Percentiles rank a stretch among this genome's conserved stretches.
These are phyloP conservation scores for Acer saccharum DNA, from an alignment of 345 rosid genomes.

Conservation along the genomic window DNA sequence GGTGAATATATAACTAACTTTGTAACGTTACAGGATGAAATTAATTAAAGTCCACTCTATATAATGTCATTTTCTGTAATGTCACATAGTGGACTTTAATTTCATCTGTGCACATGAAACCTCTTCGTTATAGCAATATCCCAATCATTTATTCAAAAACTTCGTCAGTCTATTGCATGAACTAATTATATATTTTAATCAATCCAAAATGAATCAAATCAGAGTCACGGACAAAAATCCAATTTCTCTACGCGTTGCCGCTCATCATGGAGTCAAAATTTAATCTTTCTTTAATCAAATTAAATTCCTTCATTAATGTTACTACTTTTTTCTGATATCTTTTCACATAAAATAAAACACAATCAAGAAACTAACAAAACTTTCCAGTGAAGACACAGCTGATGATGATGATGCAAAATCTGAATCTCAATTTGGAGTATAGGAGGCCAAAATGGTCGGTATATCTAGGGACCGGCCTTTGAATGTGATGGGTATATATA, in stretches of 20 bases:
- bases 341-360: background rate
- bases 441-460: slow-evolving; percentile 25
- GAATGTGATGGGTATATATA: slow-evolving; percentile 16
- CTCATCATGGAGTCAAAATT: slow-evolving; percentile 31
- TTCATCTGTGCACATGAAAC: no score
- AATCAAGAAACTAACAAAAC: background rate
- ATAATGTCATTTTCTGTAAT: no score
- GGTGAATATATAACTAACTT: no score
- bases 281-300: background rate
- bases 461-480: slow-evolving; percentile 6
- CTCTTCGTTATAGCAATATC: background rate
- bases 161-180: background rate
- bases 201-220: background rate
- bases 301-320: background rate
- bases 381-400: slow-evolving; percentile 1
- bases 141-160: background rate
- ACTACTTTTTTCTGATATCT: no score
- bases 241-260: slow-evolving; percentile 35
- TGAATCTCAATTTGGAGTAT: background rate
- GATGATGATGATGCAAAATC: background rate
- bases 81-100: no score
- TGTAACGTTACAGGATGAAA: no score
- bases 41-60: no score
- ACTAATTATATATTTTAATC: background rate
- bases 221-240: slow-evolving; percentile 2